Percentiles rank a stretch among this genome's conserved stretches.
Conservation (phyloP, 805 yeast species). For the Starmerella sirachaensis region DNA sequence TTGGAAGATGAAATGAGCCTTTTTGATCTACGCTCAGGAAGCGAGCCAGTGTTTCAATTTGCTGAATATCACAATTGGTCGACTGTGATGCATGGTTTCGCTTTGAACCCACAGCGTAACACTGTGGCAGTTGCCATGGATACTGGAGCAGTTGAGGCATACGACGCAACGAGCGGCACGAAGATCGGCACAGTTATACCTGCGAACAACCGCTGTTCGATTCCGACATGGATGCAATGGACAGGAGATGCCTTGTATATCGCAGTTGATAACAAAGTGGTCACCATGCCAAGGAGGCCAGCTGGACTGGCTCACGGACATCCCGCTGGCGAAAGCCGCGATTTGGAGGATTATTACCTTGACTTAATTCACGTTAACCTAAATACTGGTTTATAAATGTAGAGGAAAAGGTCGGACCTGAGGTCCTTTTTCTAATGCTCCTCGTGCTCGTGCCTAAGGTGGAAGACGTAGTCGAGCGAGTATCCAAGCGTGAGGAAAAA, state of each 20-base stretch:
- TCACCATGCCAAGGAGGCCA: no score
- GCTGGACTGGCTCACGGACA: no score
- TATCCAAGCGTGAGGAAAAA: conserved; percentile 67
- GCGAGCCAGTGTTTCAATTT: conserved; percentile 5
- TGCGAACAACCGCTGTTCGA: neutral
- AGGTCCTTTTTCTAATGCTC: conserved; percentile 2
- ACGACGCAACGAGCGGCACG: conserved; percentile 6
- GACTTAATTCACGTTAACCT: neutral
- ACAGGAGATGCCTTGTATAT: conserved; percentile 2
- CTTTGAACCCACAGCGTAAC: conserved; percentile 4
- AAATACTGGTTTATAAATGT: no score
- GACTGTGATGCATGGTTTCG: conserved; percentile 13
- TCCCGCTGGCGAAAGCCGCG: no score
- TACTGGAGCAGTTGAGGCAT: conserved; percentile 8
- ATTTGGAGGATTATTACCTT: neutral
- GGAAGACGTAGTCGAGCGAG: conserved; percentile 88
- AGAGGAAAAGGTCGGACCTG: neutral
- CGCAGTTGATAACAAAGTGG: conserved; percentile 4
- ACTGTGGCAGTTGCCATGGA: conserved; percentile 17
- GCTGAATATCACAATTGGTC: conserved; percentile 18
- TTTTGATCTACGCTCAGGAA: conserved; percentile 11
- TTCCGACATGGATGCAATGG: conserved; percentile 7
- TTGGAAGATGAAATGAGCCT: conserved; percentile 18
- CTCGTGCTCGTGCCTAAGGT: conserved; percentile 34
- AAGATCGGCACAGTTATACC: neutral